Base-by-base conservation (phyloP, 1,139 yeast species). In the Debaryomyces coudertii region DNA sequence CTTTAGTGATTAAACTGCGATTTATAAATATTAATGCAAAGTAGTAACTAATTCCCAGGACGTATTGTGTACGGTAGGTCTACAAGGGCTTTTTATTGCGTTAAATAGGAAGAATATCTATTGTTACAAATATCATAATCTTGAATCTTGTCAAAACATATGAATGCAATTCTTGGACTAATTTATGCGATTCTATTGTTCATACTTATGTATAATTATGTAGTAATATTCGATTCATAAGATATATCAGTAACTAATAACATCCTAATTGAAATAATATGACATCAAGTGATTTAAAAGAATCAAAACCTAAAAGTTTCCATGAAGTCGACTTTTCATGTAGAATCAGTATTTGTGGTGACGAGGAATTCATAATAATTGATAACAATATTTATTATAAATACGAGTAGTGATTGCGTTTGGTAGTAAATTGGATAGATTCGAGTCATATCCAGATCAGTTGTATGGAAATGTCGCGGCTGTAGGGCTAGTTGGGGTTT, bases 331-430 rank as follows among this genome's bases (percentile, higher is more conserved):
- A n/a, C n/a, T n/a, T n/a, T n/a, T n/a, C n/a, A n/a, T n/a, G 24
- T n/a, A 30, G 22, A 15, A 22, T 42, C 11, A 12, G 7, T 5
- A 6, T 36, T 15, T 35, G 53, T 7, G 67, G 67, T 27, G 65
- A 62, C 4, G 57, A 58, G 33, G 47, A 57, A 38, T 63, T 52
- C 47, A 52, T 64, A 43, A 52, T 57, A 2, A 58, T 72, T 36
- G 76, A 74, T 4, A 60, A 63, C 45, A 64, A 62, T 36, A 67
- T 63, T 44, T 71, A 63, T 55, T 62, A 62, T 45, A 57, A 62
- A 36, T 65, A 64, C 45, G 79, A 74, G 52, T 68, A 74, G 53
- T 67, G 68, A 51, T 55, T 30, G 79, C 79, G 7, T 53, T 52
- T 40, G 71, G 68, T 28, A 70, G 71, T 57, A 57, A 63, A 5